phyloP scores from a whole-genome alignment of 257 asterid genomes.

The Buddleja alternifolia region DNA sequence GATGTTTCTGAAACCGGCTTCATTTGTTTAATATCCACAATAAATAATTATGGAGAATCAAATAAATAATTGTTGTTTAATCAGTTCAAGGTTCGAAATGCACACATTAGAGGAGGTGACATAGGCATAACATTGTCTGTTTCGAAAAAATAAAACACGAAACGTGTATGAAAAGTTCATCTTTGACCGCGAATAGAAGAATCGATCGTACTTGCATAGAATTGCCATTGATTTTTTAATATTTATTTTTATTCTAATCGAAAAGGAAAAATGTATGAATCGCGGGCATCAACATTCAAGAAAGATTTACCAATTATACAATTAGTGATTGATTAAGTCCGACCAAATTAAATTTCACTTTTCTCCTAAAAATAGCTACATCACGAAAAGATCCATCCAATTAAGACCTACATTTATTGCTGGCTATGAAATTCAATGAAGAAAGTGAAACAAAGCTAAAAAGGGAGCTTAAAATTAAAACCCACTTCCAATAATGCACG shows the following conservation, averaged over 20 bases:
- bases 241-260: too few species aligned
- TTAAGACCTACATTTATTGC: background rate
- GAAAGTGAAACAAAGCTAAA: background rate
- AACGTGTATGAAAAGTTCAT: background rate
- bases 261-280: too few species aligned
- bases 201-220: background rate
- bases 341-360: too few species aligned
- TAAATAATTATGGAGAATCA: too few species aligned
- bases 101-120: background rate
- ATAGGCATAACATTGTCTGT: background rate
- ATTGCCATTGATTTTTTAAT: too few species aligned
- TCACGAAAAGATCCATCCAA: background rate
- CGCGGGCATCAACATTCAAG: too few species aligned
- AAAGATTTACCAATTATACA: too few species aligned
- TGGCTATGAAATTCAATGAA: constrained; percentile 2
- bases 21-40: background rate
- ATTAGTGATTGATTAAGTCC: too few species aligned
- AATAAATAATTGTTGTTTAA: too few species aligned
- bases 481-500: constrained; percentile 17
- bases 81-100: too few species aligned
- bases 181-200: background rate
- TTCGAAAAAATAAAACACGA: background rate
- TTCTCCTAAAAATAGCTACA: too few species aligned
- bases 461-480: constrained; percentile 3
- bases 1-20: constrained; percentile 19